Evolutionary conservation across 306 rosid genomes (phyloP).

Genomic region (Spatholobus suberectus): DNA sequence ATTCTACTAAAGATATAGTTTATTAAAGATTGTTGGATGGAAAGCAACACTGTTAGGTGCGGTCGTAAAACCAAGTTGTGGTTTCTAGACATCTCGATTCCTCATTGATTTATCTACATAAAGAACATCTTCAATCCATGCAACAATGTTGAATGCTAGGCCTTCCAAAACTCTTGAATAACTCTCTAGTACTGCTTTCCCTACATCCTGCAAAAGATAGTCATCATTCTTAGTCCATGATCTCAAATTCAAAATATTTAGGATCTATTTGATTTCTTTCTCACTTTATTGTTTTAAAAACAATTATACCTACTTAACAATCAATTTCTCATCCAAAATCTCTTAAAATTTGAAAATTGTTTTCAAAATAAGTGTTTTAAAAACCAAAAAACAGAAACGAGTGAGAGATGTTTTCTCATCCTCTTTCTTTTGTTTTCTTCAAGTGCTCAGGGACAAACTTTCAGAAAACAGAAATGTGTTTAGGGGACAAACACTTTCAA

Average conservation of each 20-base stretch:
- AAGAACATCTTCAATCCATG: constrained; percentile 83
- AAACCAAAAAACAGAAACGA: no score
- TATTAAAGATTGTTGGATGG: constrained; percentile 11
- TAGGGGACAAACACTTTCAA: no score
- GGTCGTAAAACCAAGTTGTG: constrained; percentile 8
- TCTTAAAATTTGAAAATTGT: no score
- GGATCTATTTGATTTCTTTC: no score
- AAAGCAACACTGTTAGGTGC: constrained; percentile 16
- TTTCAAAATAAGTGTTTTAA: no score
- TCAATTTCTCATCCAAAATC: no score
- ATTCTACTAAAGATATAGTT: constrained; percentile 3
- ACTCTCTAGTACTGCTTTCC: constrained; percentile 73
- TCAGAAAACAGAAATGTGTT: no score
- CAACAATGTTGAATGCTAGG: constrained; percentile 73
- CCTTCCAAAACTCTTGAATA: constrained; percentile 82
- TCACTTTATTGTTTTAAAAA: no score
- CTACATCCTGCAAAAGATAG: constrained; percentile 66
- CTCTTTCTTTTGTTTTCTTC: no score
- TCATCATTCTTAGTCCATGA: constrained; percentile 4
- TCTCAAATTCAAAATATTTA: neutral
- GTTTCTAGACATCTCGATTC: constrained; percentile 50
- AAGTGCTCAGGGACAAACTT: no score
- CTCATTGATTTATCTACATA: constrained; percentile 56
- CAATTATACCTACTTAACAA: no score
- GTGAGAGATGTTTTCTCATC: no score